phyloP scores from a whole-genome alignment of 192 early-diverging fungal species.

The Entomortierella lignicola region DNA sequence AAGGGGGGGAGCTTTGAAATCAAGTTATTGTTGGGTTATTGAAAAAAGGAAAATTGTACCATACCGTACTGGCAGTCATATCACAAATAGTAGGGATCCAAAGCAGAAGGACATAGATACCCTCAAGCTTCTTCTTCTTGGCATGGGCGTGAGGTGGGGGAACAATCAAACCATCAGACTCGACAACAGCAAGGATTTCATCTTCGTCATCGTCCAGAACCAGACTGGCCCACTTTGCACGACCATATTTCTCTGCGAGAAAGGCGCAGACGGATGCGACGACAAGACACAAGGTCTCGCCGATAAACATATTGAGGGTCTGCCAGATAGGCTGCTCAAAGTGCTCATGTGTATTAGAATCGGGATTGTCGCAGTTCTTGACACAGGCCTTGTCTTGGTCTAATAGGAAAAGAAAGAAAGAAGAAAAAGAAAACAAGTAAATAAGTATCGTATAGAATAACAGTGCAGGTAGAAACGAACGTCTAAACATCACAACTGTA shows the following conservation, averaged over 20 bases:
- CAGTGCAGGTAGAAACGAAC: too few relatives aligned
- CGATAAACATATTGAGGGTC: constrained; percentile 97
- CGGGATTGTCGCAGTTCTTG: constrained; percentile 84
- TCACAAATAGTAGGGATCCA: constrained; percentile 88
- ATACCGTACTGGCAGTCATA: constrained; percentile 79
- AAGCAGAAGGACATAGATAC: constrained; percentile 68
- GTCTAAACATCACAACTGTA: too few relatives aligned
- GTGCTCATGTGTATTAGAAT: constrained; percentile 70
- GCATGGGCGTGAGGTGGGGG: constrained; percentile 31
- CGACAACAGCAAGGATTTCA: constrained; percentile 37
- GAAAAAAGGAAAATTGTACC: not conserved
- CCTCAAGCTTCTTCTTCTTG: constrained; percentile 61
- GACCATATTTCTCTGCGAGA: constrained; percentile 27
- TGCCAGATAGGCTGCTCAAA: constrained; percentile 99
- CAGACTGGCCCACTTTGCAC: constrained; percentile 39
- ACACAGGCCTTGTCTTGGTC: constrained; percentile 94
- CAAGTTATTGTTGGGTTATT: not conserved
- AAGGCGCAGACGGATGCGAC: constrained; percentile 66
- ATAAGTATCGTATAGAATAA: too few relatives aligned
- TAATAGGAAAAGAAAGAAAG: constrained; percentile 7
- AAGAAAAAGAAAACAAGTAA: too few relatives aligned
- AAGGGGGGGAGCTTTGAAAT: not conserved
- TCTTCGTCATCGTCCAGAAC: constrained; percentile 24
- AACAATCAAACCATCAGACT: constrained; percentile 54
- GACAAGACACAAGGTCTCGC: constrained; percentile 86